Conservation (phyloP, 208 protist genomes). For the Trypanosoma vivax region DNA sequence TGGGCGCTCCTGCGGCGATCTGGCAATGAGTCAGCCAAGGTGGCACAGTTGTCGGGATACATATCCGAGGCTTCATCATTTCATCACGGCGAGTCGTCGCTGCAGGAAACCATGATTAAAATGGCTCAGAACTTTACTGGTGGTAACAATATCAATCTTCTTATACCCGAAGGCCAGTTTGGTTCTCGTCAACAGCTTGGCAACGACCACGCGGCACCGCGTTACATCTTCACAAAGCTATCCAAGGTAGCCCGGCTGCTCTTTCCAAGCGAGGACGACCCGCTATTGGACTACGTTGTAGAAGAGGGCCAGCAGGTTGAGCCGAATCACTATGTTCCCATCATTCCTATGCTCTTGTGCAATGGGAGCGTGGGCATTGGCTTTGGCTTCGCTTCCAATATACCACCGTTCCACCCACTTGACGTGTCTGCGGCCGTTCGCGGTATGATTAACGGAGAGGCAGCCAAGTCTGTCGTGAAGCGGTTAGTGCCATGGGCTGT, state of each 20-base stretch:
- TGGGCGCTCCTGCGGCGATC: constrained; percentile 88
- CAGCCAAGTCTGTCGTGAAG: constrained; percentile 60
- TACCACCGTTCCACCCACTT: constrained; percentile 95
- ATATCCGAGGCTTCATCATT: constrained; percentile 96
- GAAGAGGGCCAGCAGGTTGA: constrained; percentile 98
- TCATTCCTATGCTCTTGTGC: constrained; percentile 98
- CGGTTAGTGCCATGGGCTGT: constrained; percentile 94
- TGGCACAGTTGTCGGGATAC: constrained; percentile 98
- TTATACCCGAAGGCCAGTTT: constrained; percentile 98
- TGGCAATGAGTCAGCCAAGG: constrained; percentile 96
- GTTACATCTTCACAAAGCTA: constrained; percentile 96
- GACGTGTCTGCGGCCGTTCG: constrained; percentile 90
- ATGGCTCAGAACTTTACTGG: constrained; percentile 99
- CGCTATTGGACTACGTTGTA: constrained; percentile 94
- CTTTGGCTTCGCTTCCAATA: constrained; percentile 96
- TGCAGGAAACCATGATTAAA: constrained; percentile 97
- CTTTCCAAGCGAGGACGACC: constrained; percentile 96
- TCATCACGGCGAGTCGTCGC: constrained; percentile 99
- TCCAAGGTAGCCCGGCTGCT: constrained; percentile 92
- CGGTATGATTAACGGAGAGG: constrained; percentile 77
- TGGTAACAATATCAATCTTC: constrained; percentile 99
- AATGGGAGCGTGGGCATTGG: constrained; percentile 99
- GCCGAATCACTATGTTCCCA: constrained; percentile 98
- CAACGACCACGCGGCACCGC: constrained; percentile 95
- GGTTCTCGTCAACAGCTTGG: constrained; percentile 97